Evolutionary conservation across 225 moss, liverwort and hornwort genomes (phyloP), one percentile per base, ranked within the genome.

Genomic region (Lunularia cruciata): DNA sequence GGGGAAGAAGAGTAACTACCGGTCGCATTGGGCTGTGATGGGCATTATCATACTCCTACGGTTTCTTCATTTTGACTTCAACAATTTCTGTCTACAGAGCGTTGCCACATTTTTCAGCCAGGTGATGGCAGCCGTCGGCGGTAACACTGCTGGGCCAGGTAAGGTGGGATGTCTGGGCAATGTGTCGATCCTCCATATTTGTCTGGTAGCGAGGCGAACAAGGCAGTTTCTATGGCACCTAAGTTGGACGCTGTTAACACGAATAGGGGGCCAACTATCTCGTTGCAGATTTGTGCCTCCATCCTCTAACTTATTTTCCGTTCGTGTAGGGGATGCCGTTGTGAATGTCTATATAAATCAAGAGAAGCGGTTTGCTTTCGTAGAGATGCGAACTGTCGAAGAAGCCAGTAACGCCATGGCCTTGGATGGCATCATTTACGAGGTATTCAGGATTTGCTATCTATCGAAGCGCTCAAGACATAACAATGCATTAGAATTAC

Each of bases 361-460:
- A 74, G 96, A 98, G 71, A 98, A 98, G 45, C 69, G 89, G 4
- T 92, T 98, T 77, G 96, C 96, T 67, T 98, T 98, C 69, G 96
- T 98, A 56, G 96, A 98, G 43, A 98, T 98, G 96, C 86, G 96
- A 74, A 98, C 90, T 54, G 92, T 98, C 56, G 96, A 98, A 84
- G 96, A 98, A 81, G 96, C 96, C 32, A 98, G 96, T 72, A 98
- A 98, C 76, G 92, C 96, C 18, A 98, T 98, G 96, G 86, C 96
- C 33, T 69, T 98, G 38, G 96, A 98, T 86, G 96, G 96, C 53
- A 98, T 98, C 51, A 69, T 95, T 62, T 95, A 90, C 59, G 95
- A 95, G 86, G 95, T 90, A 32, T 30, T 8, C 8, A 34, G 0
- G 35, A 6, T 27, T 16, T 35, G 2, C 32, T 2, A n/a, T n/a